phyloP scores from a whole-genome alignment of 1,139 yeast genomes.

The Wickerhamomyces sp. region DNA sequence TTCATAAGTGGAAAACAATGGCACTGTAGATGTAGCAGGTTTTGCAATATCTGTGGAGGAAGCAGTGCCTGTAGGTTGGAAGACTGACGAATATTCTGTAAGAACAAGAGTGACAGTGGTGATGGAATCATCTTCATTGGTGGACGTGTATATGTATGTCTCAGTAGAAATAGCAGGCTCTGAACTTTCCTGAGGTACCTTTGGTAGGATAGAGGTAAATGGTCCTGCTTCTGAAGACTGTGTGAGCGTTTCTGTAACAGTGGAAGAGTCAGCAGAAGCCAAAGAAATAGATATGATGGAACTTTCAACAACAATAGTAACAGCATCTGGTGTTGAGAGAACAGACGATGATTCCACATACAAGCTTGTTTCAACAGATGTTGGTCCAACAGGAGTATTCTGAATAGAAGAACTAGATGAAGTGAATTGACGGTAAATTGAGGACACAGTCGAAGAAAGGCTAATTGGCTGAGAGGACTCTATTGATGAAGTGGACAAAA shows the following conservation, averaged over 20 bases:
- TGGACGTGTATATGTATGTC: not conserved
- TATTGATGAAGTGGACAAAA: no score
- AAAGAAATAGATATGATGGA: not conserved
- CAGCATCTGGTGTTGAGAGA: no score
- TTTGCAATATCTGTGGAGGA: not conserved
- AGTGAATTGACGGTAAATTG: no score
- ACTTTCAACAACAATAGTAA: no score
- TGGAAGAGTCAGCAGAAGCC: not conserved
- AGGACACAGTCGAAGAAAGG: no score
- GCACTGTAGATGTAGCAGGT: not conserved
- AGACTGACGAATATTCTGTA: not conserved
- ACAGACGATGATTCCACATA: no score
- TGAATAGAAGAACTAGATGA: no score
- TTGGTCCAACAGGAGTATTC: no score
- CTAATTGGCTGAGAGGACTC: no score
- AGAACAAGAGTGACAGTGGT: not conserved
- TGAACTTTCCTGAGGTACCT: not conserved
- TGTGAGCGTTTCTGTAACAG: not conserved
- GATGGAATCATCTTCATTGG: not conserved
- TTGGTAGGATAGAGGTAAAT: not conserved
- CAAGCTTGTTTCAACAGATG: no score
- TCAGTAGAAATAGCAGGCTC: not conserved
- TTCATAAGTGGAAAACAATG: not conserved
- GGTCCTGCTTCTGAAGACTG: not conserved
- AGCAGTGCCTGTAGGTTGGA: not conserved